Evolutionary conservation across 805 yeast species (phyloP).

Genomic region (Candida vartiovaarae): DNA sequence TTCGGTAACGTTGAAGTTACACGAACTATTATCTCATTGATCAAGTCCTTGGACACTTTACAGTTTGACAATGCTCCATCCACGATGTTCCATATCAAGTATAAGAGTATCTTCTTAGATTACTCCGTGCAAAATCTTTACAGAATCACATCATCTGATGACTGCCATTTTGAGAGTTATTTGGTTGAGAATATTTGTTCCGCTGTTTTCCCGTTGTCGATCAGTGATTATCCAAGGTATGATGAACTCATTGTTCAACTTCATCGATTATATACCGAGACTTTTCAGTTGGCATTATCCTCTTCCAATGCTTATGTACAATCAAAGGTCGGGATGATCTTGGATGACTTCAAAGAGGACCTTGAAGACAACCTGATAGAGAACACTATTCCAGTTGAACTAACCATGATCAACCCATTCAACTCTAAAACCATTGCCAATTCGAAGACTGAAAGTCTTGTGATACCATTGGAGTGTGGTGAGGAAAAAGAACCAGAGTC

Average conservation of each 20-base stretch:
- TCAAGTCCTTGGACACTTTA: constrained; percentile 13
- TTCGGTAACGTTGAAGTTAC: constrained; percentile 8
- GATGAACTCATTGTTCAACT: constrained; percentile 18
- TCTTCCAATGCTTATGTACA: constrained; percentile 13
- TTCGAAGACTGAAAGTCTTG: not conserved
- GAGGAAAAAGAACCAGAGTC: constrained; percentile 4
- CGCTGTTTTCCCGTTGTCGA: constrained; percentile 19
- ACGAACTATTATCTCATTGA: constrained; percentile 12
- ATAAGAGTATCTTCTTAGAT: constrained; percentile 15
- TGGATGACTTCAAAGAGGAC: constrained; percentile 21
- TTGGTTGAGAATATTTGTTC: constrained; percentile 7
- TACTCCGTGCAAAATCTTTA: constrained; percentile 16
- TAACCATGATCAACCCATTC: constrained; percentile 26
- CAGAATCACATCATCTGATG: constrained; percentile 11
- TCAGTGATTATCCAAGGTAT: constrained; percentile 21
- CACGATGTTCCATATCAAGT: constrained; percentile 21
- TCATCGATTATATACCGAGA: constrained; percentile 5
- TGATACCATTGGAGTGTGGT: constrained; percentile 7
- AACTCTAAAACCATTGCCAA: not conserved
- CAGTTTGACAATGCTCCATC: constrained; percentile 21
- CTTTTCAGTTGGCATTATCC: constrained; percentile 4
- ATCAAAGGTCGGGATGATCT: constrained; percentile 18
- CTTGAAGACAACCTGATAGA: constrained; percentile 8
- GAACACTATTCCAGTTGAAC: constrained; percentile 18
- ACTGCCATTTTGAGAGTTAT: constrained; percentile 7